Conservation (phyloP, 148 eudicot species). For the Fallopia convolvulus region DNA sequence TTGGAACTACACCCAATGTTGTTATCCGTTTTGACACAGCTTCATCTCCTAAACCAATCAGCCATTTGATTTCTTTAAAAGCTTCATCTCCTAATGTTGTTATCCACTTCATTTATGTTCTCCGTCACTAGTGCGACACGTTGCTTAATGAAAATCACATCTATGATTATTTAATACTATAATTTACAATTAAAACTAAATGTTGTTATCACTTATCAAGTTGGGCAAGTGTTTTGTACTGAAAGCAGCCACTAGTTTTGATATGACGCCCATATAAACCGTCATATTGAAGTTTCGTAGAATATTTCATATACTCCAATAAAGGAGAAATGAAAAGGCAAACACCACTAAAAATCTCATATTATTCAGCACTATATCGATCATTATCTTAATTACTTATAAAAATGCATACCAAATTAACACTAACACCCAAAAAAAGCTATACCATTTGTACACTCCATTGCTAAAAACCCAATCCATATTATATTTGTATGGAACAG, state of each 20-base stretch:
- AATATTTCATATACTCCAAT: not conserved
- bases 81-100: not conserved
- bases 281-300: not conserved
- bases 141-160: not conserved
- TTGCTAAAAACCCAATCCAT: not conserved
- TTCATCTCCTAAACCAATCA: not conserved
- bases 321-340: not conserved
- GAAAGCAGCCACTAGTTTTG: not conserved
- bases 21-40: not conserved
- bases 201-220: not conserved
- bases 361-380: not conserved
- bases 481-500: not conserved
- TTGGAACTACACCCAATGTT: not conserved
- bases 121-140: not conserved
- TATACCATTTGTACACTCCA: not conserved
- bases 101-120: slow-evolving; percentile 2
- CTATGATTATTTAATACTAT: not conserved
- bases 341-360: not conserved
- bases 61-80: not conserved
- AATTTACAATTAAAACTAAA: not conserved
- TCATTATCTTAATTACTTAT: not conserved
- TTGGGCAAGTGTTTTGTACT: not conserved
- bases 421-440: not conserved
- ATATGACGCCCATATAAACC: not conserved
- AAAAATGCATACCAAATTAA: not conserved